These are phyloP conservation scores for Piper longum DNA, from an alignment of 164 flowering plant genomes.

Conservation along the genomic window DNA sequence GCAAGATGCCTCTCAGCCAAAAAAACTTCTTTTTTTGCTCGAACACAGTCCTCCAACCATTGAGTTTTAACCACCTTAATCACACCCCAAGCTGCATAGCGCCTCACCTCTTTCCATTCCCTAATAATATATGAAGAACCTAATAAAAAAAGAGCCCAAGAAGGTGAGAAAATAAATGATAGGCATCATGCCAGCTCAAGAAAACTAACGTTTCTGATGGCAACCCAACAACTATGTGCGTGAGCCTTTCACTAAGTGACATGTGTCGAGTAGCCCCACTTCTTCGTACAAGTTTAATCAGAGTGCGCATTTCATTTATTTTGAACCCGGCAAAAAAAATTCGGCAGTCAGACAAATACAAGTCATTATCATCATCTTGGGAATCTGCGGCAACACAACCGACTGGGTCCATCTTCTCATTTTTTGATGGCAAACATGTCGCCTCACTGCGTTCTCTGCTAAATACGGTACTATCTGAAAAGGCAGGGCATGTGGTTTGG, in stretches of 20 bases:
- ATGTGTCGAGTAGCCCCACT: conserved; percentile 93
- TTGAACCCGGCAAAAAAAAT: conserved; percentile 69
- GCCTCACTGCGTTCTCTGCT: conserved; percentile 21
- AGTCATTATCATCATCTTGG: conserved; percentile 62
- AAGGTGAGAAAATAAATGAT: neutral
- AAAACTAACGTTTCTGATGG: conserved; percentile 63
- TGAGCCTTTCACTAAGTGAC: conserved; percentile 55
- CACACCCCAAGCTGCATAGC: conserved; percentile 59
- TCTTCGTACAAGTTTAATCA: conserved; percentile 60
- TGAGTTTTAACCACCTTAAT: conserved; percentile 46
- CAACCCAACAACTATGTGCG: conserved; percentile 70
- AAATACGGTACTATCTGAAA: conserved; percentile 22
- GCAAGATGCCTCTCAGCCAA: conserved; percentile 53
- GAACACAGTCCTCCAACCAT: conserved; percentile 89
- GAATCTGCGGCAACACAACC: conserved; percentile 78
- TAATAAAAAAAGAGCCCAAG: neutral
- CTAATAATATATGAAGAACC: conserved; percentile 18
- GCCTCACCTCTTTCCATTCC: conserved; percentile 62
- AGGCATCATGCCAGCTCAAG: neutral
- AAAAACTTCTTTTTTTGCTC: conserved; percentile 64
- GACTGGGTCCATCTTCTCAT: conserved; percentile 26
- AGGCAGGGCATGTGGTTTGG: conserved; percentile 30
- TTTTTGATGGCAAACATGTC: conserved; percentile 11
- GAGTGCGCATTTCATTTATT: conserved; percentile 60
- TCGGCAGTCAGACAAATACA: conserved; percentile 86